Base-by-base conservation (phyloP, 768 basidiomycete genomes). In the Lactarius akahatsu region DNA sequence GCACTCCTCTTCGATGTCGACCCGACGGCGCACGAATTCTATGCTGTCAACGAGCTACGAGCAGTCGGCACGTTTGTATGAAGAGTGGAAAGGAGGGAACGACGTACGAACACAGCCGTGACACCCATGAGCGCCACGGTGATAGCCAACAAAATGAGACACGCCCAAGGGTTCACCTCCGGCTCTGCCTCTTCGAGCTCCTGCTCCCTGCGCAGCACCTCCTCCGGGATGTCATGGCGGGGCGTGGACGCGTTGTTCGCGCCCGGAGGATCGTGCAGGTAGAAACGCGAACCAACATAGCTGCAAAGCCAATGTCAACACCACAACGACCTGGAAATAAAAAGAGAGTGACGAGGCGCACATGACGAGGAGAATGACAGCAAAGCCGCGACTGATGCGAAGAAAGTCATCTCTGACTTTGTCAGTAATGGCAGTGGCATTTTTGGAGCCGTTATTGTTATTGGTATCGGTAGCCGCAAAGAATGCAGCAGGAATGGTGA, bases 191-290 rank as follows among this genome's bases (percentile, higher is more conserved):
- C 74, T 64, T 76, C 78, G 36, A 85, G 72, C 13, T 79, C 79
- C 36, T 74, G 73, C 26, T 85, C 82, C 55, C 71, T 68, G 41
- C 67, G 52, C 8, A 73, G 67, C 34, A 73, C 34, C 20, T 66
- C 75, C 13, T 54, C 62, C 0, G 78, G 77, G 5, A 83, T 82
- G 52, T 81, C 76, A 3, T 81, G 78, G 40, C 78, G 77, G 5
- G 78, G 72, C 15, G 71, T 71, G n/a, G 84, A 75, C 26, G 77
- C 78, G 64, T 84, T 81, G 30, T 80, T 79, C 1, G 85, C 80
- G 8, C 88, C 88, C 0, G 89, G 89, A 3, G 89, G 89, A 71
- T 89, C 82, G 74, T 88, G 86, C 45, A 90, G 74, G 76, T 84
- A 92, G 32, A 91, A 79, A 13, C 89, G 83, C 15, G 89, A 90